Base-by-base conservation (phyloP, 768 basidiomycete genomes). In the Gloeopeniophorella convolvens region DNA sequence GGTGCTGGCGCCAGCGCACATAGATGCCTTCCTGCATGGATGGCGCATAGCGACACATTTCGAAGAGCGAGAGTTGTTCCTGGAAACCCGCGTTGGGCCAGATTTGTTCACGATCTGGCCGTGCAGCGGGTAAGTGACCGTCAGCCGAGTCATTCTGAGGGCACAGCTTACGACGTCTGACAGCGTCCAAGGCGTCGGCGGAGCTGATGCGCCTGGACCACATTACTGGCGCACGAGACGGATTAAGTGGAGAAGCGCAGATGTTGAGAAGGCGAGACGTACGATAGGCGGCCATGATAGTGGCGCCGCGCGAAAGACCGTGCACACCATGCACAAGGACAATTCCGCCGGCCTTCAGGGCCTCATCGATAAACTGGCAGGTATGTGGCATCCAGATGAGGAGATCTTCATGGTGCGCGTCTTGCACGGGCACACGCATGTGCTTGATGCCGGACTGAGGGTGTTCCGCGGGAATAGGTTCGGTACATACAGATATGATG, bases 401-500 rank as follows among this genome's bases (percentile, higher is more conserved):
- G 10, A 60, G 46, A 23, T 60, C 54, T 18, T 48, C 59, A 20
- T 56, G 32, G 20, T 49, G 47, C 31, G 33, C 15, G 23, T 60
- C 59, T n/a, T 59, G 48, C 26, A 59, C 54, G 4, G 75, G 68
- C 59, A 87, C 79, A 41, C 85, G 81, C 69, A 80, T 67, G 63
- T 86, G 84, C 34, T 62, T 64, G 42, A 84, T 73, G 23, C 83
- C 83, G 51, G 82, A 84, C 59, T 79, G 76, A n/a, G 82, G 80
- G 15, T 76, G 60, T 56, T 85, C 82, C 37, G 82, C 78, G 30
- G 83, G 83, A 36, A 85, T 83, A 2, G 72, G 70, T 23, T 87
- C 85, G 35, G 69, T 62, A 59, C 85, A 87, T 33, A 86, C 84
- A 20, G 84, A 86, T 18, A 87, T 62, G 49, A 87, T 80, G 66